Conservation (phyloP, 805 yeast genomes). For the Ogataea polymorpha region DNA sequence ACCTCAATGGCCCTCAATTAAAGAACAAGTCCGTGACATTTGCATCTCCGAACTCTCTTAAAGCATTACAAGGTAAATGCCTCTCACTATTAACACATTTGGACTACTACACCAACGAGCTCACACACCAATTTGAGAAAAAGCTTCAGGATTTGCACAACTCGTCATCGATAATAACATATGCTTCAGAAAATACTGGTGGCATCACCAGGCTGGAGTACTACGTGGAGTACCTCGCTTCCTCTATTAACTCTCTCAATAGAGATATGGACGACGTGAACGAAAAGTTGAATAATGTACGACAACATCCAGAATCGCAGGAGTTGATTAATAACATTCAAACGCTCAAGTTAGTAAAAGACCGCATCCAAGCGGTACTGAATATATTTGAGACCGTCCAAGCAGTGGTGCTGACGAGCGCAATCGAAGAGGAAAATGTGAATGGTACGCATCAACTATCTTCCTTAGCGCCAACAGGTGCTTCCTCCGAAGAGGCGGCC, state of each 20-base stretch:
- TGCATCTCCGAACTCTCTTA: slow-evolving; percentile 31
- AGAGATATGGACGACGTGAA: slow-evolving; percentile 41
- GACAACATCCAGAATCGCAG: slow-evolving; percentile 6
- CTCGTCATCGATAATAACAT: slow-evolving; percentile 49
- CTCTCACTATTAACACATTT: slow-evolving; percentile 53
- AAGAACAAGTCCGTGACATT: slow-evolving; percentile 30
- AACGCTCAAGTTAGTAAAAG: slow-evolving; percentile 42
- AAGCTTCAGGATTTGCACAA: slow-evolving; percentile 48
- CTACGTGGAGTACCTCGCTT: slow-evolving; percentile 57
- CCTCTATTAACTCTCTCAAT: slow-evolving; percentile 55
- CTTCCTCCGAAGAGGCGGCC: slow-evolving; percentile 1
- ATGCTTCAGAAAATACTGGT: slow-evolving; percentile 23
- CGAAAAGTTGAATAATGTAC: slow-evolving; percentile 20
- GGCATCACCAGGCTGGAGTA: slow-evolving; percentile 62
- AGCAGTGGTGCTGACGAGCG: slow-evolving; percentile 36
- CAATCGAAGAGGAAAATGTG: slow-evolving; percentile 15
- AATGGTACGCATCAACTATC: background rate
- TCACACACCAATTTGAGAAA: slow-evolving; percentile 50
- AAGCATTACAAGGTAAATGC: slow-evolving; percentile 45
- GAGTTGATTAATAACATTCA: slow-evolving; percentile 38
- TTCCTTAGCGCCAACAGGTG: slow-evolving; percentile 14
- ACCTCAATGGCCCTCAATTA: slow-evolving; percentile 13
- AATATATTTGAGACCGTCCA: slow-evolving; percentile 43
- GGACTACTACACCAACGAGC: slow-evolving; percentile 59
- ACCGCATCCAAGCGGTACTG: slow-evolving; percentile 44